phyloP scores from a whole-genome alignment of 2,329 filamentous ascomycete genomes.

The Penicillium sp. region DNA sequence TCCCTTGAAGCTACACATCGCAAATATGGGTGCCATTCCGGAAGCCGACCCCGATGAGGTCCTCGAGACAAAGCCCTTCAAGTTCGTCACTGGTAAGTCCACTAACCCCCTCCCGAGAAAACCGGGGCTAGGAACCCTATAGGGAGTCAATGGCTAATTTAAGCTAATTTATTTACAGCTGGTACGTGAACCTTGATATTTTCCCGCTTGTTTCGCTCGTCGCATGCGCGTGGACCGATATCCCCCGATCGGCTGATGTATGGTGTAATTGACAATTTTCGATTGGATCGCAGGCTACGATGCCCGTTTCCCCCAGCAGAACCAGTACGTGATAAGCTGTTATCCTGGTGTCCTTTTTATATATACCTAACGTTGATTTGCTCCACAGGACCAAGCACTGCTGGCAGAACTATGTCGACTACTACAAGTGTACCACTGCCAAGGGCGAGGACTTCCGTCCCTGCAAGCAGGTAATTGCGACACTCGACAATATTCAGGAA shows the following conservation, averaged over 20 bases:
- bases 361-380: conserved; percentile 13
- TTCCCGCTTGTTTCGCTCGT: conserved; percentile 12
- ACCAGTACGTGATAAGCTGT: conserved; percentile 51
- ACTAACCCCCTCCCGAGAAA: conserved; percentile 22
- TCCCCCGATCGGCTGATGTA: conserved; percentile 15
- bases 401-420: conserved; percentile 99
- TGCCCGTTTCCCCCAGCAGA: conserved; percentile 97
- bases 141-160: conserved; percentile 42
- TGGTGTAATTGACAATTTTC: conserved; percentile 32
- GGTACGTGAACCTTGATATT: conserved; percentile 42
- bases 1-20: conserved; percentile 27
- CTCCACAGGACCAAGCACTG: conserved; percentile 80
- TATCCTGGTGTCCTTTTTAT: not conserved
- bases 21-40: conserved; percentile 78
- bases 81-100: conserved; percentile 95
- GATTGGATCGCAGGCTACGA: conserved; percentile 73
- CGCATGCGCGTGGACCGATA: conserved; percentile 9
- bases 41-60: conserved; percentile 65
- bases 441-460: conserved; percentile 98
- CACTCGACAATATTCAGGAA: not conserved
- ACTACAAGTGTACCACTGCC: conserved; percentile 98
- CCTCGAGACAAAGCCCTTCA: conserved; percentile 98
- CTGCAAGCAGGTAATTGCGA: conserved; percentile 76
- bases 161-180: conserved; percentile 47
- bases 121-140: conserved; percentile 27